phyloP scores from a whole-genome alignment of 768 basidiomycete genomes.

The Tylopilus subfusipes region DNA sequence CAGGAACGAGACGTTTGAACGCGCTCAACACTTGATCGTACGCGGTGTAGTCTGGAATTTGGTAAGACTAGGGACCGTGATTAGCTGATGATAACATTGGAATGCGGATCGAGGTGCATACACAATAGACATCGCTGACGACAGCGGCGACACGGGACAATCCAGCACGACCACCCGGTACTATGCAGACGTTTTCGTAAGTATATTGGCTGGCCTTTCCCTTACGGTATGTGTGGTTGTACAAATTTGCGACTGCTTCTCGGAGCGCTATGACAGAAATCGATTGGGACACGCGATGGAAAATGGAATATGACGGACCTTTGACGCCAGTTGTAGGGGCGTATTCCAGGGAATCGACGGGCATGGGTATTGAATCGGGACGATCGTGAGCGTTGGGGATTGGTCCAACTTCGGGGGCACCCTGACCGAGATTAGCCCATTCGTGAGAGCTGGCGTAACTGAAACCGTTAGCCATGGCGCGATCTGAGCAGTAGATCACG shows the following conservation, averaged over 20 bases:
- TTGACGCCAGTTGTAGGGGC: slow-evolving; percentile 92
- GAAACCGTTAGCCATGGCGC: slow-evolving; percentile 95
- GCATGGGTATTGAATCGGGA: slow-evolving; percentile 60
- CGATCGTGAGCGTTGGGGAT: slow-evolving; percentile 73
- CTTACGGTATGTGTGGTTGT: slow-evolving; percentile 83
- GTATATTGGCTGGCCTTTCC: slow-evolving; percentile 84
- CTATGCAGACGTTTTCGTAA: slow-evolving; percentile 90
- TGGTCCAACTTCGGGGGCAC: slow-evolving; percentile 84
- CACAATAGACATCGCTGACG: slow-evolving; percentile 84
- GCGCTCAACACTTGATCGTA: slow-evolving; percentile 82
- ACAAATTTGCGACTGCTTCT: slow-evolving; percentile 85
- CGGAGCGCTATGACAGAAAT: slow-evolving; percentile 55
- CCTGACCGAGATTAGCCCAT: slow-evolving; percentile 91
- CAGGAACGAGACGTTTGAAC: slow-evolving; percentile 86
- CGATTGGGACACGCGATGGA: neutral
- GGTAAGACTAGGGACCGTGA: slow-evolving; percentile 58
- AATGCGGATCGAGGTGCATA: slow-evolving; percentile 27
- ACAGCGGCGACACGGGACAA: slow-evolving; percentile 90
- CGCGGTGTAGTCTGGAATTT: slow-evolving; percentile 89
- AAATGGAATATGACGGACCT: slow-evolving; percentile 38
- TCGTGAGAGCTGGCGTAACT: slow-evolving; percentile 71
- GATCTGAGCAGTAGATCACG: slow-evolving; percentile 86
- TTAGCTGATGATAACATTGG: neutral
- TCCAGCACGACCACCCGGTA: slow-evolving; percentile 89
- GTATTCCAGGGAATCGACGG: slow-evolving; percentile 77